phyloP scores from a whole-genome alignment of 2,329 filamentous ascomycete genomes.

The Xylariales sp. region DNA sequence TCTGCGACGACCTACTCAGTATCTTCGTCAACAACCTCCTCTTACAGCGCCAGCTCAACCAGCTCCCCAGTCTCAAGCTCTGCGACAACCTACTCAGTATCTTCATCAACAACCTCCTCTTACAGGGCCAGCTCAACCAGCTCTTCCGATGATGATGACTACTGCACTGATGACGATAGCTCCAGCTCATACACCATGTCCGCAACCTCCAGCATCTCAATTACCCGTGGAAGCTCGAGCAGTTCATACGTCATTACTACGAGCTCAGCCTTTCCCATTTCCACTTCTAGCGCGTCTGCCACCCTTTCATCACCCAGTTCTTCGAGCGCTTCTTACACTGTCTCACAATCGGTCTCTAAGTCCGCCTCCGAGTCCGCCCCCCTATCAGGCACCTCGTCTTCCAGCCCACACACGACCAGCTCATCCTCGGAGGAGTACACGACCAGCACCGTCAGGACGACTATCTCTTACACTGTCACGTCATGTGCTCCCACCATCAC shows the following conservation, averaged over 20 bases:
- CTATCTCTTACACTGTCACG: conserved; percentile 29
- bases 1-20: neutral
- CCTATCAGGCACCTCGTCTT: neutral
- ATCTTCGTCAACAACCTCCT: neutral
- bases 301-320: conserved; percentile 4
- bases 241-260: neutral
- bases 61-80: neutral
- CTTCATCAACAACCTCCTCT: neutral
- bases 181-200: neutral
- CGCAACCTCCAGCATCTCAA: neutral
- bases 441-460: conserved; percentile 27
- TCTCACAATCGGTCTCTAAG: neutral
- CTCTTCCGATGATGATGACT: neutral
- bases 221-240: neutral
- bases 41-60: neutral
- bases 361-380: neutral
- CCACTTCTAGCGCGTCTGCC: neutral
- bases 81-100: neutral
- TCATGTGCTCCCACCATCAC: conserved; percentile 27
- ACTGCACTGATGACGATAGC: too few relatives aligned
- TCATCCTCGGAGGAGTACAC: conserved; percentile 10
- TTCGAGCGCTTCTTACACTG: neutral
- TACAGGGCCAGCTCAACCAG: neutral
- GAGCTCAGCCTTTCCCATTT: neutral
- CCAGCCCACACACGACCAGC: neutral